These are phyloP conservation scores for Triticum aestivum DNA, from an alignment of 176 grass and related monocot genomes.

Conservation along the genomic window IWGSC_CS_RefSeq_v2.1 NC_057814.1:562595181-562595680, in stretches of 20 bases:
- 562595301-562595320: slow-evolving; percentile 64
- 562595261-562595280: neutral
- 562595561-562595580: neutral
- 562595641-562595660: neutral
- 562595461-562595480: neutral
- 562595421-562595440: neutral
- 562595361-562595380: slow-evolving; percentile 26
- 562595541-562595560: neutral
- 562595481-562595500: slow-evolving; percentile 3
- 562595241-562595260: neutral
- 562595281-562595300: neutral
- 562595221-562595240: neutral
- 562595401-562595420: neutral
- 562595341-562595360: slow-evolving; percentile 16
- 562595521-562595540: neutral
- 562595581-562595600: neutral
- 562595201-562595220: neutral
- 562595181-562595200: neutral
- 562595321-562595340: slow-evolving; percentile 45
- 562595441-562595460: neutral
- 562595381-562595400: slow-evolving; percentile 16
- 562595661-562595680: neutral
- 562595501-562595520: neutral
- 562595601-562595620: neutral
- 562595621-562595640: neutral